Evolutionary conservation across 768 basidiomycete genomes (phyloP), one percentile per base, ranked within the genome.

Genomic region (Tulasnella sp.): DNA sequence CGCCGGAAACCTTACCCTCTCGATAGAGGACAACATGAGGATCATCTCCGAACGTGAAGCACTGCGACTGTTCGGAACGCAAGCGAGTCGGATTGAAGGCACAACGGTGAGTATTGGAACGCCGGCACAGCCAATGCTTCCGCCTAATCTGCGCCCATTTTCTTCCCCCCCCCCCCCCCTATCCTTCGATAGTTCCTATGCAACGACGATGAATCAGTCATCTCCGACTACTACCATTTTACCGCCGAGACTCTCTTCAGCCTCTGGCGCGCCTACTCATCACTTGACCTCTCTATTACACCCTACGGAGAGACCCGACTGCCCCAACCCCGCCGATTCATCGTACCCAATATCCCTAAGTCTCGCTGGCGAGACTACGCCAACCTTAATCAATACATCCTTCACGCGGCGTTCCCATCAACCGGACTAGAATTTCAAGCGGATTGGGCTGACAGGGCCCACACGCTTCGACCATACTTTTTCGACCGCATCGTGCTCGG

Each of bases 161-260:
- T 70, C 4, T 38, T 7, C 31, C 36, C 8, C 34, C 22, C 22
- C 37, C 49, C 42, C 36, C 39, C 58, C 58, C 17, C 40, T 68
- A 9, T 71, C 72, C 25, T 67, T 40, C 29, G n/a, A 68, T 29
- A 94, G 89, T 93, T 92, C 84, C 85, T 94, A 9, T 85, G 91
- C 39, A 95, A 95, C 80, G 96, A 97, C 78, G 89, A 91, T 5
- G 87, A 88, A 19, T 64, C 72, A 36, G 93, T 92, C 83, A 87
- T 97, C 74, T 92, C 91, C 0, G 94, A 97, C 83, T 97, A 96
- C 82, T 97, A 94, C 81, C 95, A 97, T 80, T 95, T 93, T 89
- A 89, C 91, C 40, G 94, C 95, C 6, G 96, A 97, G 81, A 88
- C 96, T 25, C 91, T 93, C 84, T 93, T 93, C 79, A 95, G 95